phyloP scores from a whole-genome alignment of 345 rosid species.

The Xanthoceras sorbifolium region DNA sequence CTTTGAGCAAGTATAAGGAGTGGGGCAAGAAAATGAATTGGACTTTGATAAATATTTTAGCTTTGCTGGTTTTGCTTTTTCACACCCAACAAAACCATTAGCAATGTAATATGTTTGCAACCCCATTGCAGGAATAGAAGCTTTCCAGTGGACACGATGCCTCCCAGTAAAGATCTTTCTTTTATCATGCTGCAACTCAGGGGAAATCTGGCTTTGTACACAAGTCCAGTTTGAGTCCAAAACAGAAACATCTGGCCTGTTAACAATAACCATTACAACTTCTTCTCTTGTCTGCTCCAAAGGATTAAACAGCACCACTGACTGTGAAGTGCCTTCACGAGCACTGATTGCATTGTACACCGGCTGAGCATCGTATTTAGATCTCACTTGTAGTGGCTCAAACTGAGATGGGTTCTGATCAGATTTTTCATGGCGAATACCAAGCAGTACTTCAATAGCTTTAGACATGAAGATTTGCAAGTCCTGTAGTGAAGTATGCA shows the following conservation, averaged over 20 bases:
- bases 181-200: slow-evolving; percentile 82
- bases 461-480: slow-evolving; percentile 96
- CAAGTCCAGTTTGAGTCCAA: slow-evolving; percentile 89
- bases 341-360: slow-evolving; percentile 67
- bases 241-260: slow-evolving; percentile 73
- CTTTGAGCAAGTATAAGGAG: slow-evolving; percentile 73
- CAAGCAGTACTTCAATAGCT: slow-evolving; percentile 85
- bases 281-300: slow-evolving; percentile 86
- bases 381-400: slow-evolving; percentile 80
- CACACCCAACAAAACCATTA: slow-evolving; percentile 77
- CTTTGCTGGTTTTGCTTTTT: slow-evolving; percentile 69
- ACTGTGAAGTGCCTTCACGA: slow-evolving; percentile 71
- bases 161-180: slow-evolving; percentile 70
- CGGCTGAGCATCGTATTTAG: slow-evolving; percentile 81
- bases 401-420: slow-evolving; percentile 75
- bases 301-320: slow-evolving; percentile 84
- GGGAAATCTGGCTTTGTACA: slow-evolving; percentile 88
- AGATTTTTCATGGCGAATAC: slow-evolving; percentile 75
- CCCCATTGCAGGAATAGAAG: slow-evolving; percentile 88
- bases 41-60: slow-evolving; percentile 54
- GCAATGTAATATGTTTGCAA: slow-evolving; percentile 82
- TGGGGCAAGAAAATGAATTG: slow-evolving; percentile 61
- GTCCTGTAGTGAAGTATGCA: slow-evolving; percentile 90
- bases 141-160: slow-evolving; percentile 93
- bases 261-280: slow-evolving; percentile 71